Evolutionary conservation across 2,329 filamentous ascomycete species (phyloP), one percentile per base, ranked within the genome.

Genomic region (Colletotrichum sp.): DNA sequence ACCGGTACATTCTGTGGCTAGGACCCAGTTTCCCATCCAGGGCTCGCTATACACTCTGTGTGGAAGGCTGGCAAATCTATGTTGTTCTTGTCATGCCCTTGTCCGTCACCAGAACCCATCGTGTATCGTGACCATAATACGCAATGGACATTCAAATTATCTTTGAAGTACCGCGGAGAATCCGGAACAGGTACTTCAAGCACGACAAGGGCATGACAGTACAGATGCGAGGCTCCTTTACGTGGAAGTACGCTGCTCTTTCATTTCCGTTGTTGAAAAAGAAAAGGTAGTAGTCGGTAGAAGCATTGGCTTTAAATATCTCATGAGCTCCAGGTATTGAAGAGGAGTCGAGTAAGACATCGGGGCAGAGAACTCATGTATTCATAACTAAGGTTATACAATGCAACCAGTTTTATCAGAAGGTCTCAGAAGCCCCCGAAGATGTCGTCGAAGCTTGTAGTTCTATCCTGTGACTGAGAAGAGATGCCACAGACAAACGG

Each of bases 401-500:
- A 48, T 12, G 18, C 8, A 12, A 4, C 14, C 43, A 48, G 18
- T 12, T 18, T n/a, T 10, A 43, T 0, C 8, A 43, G 16, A 10
- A 10, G 39, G 39, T n/a, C 16, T n/a, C 39, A 18, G 36, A 39
- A 39, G 7, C 16, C 39, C 18, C 6, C 10, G 0, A 48, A 21
- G 43, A 48, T 48, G 18, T 21, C 43, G 6, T 4, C n/a, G 43
- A 12, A 48, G n/a, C 43, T 48, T 12, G 9, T 48, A 6, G 6
- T 48, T 13, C 6, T 21, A 5, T 48, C 3, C 3, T 21, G 6
- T 48, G 43, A n/a, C 2, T 3, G 14, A 48, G 43, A 48, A 48
- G 9, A 21, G 4, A 48, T 13, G 10, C 18, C 9, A 2, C 0
- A 21, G n/a, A n/a, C 43, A 48, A 21, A 3, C 0, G 3, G n/a